Percentiles rank a stretch among this genome's conserved stretches.
These are phyloP conservation scores for Centrapalus pauciflorus DNA, from an alignment of 129 eudicot genomes.

Conservation along the genomic window DNA sequence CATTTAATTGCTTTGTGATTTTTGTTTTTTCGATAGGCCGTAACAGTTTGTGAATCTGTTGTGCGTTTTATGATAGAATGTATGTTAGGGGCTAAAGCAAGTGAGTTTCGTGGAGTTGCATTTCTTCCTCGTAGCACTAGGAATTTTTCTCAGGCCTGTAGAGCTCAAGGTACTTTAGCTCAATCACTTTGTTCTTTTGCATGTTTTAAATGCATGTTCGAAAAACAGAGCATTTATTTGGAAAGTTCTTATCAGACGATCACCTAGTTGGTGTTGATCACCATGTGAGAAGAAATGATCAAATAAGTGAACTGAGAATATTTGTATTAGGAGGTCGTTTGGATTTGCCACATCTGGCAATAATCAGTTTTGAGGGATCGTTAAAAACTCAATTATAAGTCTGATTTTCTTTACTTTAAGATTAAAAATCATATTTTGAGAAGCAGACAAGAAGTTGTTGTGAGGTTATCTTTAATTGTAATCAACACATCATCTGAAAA, in stretches of 20 bases:
- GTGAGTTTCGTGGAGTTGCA: slow-evolving; percentile 58
- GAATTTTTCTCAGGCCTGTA: slow-evolving; percentile 27
- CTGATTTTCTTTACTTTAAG: too few relatives aligned
- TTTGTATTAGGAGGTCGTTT: not conserved
- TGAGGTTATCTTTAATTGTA: too few relatives aligned
- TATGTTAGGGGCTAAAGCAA: slow-evolving; percentile 56
- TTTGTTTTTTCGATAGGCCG: not conserved
- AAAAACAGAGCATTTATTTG: too few relatives aligned
- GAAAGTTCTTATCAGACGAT: not conserved
- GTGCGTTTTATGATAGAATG: slow-evolving; percentile 14
- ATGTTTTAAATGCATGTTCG: not conserved
- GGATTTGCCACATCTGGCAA: too few relatives aligned
- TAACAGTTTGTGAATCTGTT: not conserved
- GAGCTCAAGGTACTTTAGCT: slow-evolving; percentile 29
- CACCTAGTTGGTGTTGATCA: not conserved
- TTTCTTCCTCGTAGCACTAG: slow-evolving; percentile 29
- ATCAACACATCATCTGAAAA: not conserved
- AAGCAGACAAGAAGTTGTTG: too few relatives aligned
- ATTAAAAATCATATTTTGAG: too few relatives aligned
- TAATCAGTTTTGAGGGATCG: too few relatives aligned
- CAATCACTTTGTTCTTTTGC: not conserved
- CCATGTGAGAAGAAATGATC: not conserved
- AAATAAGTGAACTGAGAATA: not conserved
- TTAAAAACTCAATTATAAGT: too few relatives aligned
- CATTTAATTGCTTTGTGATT: not conserved